Conservation (phyloP, 2,329 filamentous ascomycete species). For the Pseudogymnoascus sp. region DNA sequence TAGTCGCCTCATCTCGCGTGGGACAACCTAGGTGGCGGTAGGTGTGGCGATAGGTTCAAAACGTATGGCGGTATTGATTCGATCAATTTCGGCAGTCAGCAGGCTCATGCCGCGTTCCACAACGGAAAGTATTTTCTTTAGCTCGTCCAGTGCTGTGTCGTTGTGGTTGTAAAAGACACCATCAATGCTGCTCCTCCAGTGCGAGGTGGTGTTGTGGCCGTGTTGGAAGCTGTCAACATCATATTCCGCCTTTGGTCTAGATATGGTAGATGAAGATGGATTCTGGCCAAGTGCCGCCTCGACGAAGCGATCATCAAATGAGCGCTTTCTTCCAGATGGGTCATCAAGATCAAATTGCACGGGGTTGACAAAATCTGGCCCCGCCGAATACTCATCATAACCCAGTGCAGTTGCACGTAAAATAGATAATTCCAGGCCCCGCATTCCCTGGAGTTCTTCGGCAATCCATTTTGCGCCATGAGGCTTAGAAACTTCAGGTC, state of each 20-base stretch:
- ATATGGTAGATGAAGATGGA: not conserved
- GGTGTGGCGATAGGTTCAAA: not conserved
- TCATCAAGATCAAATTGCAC: conserved; percentile 27
- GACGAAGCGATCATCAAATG: conserved; percentile 31
- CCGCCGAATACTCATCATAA: conserved; percentile 29
- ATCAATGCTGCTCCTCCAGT: conserved; percentile 29
- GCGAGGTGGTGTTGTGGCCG: conserved; percentile 27
- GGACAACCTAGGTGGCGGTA: not conserved
- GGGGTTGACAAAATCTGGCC: conserved; percentile 9
- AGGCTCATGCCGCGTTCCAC: conserved; percentile 29
- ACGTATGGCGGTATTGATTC: conserved; percentile 13
- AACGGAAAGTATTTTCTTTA: conserved; percentile 29
- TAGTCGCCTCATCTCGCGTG: not conserved
- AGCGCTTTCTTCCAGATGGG: conserved; percentile 20
- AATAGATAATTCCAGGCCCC: conserved; percentile 24
- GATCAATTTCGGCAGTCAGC: conserved; percentile 21
- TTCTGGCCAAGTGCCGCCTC: conserved; percentile 25
- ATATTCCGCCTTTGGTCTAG: conserved; percentile 17
- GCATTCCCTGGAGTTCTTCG: conserved; percentile 24
- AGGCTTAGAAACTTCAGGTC: conserved; percentile 16
- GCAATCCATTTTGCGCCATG: conserved; percentile 26
- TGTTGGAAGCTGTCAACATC: conserved; percentile 28
- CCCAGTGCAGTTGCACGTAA: conserved; percentile 29
- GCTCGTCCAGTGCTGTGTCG: conserved; percentile 26
- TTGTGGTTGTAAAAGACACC: conserved; percentile 31